Percentiles rank a stretch among this genome's conserved stretches.
These are phyloP conservation scores for Senna siamea DNA, from an alignment of 306 rosid genomes.

Conservation along the genomic window DNA sequence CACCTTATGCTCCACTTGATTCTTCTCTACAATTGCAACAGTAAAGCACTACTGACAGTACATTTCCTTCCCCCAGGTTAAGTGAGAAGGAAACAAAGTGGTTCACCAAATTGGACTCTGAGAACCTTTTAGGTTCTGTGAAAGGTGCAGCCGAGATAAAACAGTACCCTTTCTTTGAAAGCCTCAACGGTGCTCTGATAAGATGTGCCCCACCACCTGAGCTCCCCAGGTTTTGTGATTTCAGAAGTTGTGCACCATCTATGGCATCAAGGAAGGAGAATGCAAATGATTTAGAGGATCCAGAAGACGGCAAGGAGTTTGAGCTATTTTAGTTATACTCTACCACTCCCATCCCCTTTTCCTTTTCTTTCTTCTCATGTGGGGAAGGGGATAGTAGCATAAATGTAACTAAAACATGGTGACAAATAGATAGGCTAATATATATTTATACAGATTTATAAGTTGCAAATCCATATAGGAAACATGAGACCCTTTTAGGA, in stretches of 20 bases:
- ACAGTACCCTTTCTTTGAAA: slow-evolving; percentile 91
- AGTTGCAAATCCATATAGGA: slow-evolving; percentile 50
- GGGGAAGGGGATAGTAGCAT: slow-evolving; percentile 42
- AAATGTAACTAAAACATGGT: slow-evolving; percentile 53
- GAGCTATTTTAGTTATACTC: slow-evolving; percentile 70
- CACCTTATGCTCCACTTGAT: neutral
- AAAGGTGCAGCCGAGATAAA: slow-evolving; percentile 96
- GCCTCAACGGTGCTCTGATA: slow-evolving; percentile 96
- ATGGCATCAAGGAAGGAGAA: slow-evolving; percentile 58
- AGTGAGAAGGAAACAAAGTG: neutral
- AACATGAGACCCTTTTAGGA: slow-evolving; percentile 32
- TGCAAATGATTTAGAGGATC: slow-evolving; percentile 57
- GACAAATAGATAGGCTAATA: slow-evolving; percentile 57
- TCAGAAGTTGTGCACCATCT: slow-evolving; percentile 48
- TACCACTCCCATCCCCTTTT: slow-evolving; percentile 12
- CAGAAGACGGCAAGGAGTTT: slow-evolving; percentile 68
- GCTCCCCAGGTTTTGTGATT: slow-evolving; percentile 69
- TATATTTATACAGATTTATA: slow-evolving; percentile 63
- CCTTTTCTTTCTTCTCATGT: neutral
- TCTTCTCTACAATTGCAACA: neutral
- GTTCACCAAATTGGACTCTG: slow-evolving; percentile 63
- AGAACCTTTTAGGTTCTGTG: slow-evolving; percentile 82
- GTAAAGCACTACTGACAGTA: neutral
- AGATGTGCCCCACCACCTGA: slow-evolving; percentile 92
- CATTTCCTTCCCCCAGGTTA: neutral